Percentiles rank a stretch among this genome's conserved stretches.
Conservation (phyloP, 2,329 filamentous ascomycete species). For the Calonectria honghensis region DNA sequence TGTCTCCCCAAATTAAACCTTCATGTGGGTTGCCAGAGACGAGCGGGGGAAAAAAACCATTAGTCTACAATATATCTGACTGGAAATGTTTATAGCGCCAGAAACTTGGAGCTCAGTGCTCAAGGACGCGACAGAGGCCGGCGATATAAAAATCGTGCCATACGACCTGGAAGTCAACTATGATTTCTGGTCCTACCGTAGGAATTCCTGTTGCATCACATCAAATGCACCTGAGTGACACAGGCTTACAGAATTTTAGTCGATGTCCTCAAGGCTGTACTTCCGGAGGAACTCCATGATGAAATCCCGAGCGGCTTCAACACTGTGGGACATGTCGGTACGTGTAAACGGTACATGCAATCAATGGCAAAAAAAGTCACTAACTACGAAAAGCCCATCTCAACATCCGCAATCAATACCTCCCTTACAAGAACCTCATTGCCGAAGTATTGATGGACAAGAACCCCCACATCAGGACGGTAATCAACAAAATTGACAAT, state of each 20-base stretch:
- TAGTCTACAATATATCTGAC: conserved; percentile 8
- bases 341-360: conserved; percentile 52
- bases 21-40: conserved; percentile 63
- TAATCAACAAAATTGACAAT: conserved; percentile 96
- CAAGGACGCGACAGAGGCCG: conserved; percentile 79
- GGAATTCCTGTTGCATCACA: conserved; percentile 51
- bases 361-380: neutral
- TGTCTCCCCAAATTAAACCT: conserved; percentile 74
- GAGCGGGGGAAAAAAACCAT: neutral
- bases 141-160: conserved; percentile 82
- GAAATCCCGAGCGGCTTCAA: conserved; percentile 92
- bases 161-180: conserved; percentile 88
- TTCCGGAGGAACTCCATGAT: conserved; percentile 86
- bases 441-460: conserved; percentile 93
- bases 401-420: conserved; percentile 88
- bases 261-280: conserved; percentile 87
- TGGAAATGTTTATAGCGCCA: conserved; percentile 60
- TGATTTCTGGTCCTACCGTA: conserved; percentile 89
- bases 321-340: conserved; percentile 89
- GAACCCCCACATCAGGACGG: conserved; percentile 86
- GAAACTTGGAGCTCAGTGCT: conserved; percentile 86
- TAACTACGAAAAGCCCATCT: conserved; percentile 79
- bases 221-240: neutral
- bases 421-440: conserved; percentile 90
- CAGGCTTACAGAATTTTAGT: conserved; percentile 66